Evolutionary conservation across 148 eudicot species (phyloP), one percentile per base, ranked within the genome.

Genomic region (Rhododendron ferrugineum): DNA sequence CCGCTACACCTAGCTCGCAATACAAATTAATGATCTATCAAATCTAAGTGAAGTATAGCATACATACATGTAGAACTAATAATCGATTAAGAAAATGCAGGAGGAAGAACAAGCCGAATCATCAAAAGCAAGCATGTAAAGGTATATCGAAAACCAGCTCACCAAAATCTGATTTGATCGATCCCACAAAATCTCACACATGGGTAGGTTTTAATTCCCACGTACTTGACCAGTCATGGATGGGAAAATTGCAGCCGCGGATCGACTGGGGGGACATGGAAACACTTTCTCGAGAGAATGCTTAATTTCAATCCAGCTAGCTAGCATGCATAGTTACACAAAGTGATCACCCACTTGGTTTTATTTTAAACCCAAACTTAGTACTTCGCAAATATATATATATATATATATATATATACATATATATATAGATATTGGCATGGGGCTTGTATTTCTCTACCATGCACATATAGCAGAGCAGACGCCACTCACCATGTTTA

Each of bases 181-280:
- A 36, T 40, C 44, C 82, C 64, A 50, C 82, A 30, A 28, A 28
- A 40, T 79, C 78, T 15, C 37, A 36, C 78, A 36, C 46, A 73
- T 78, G 82, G 82, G 40, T 49, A 49, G 60, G 46, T 79, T 28
- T n/a, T 3, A 79, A 26, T 79, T 34, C 78, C 15, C 78, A 46
- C n/a, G n/a, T n/a, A n/a, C 16, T 11, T 42, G 36, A 28, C 14
- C 42, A 79, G 30, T 30, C 40, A 50, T 50, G 82, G 32, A 9
- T 14, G 22, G 64, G 4, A 79, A 56, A 49, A 50, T 52, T 79
- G 42, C 62, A 79, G 81, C 15, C 11, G 20, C 32, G 82, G 62
- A n/a, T n/a, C n/a, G n/a, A 79, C 82, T 50, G 50, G 13, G 50
- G 80, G 64, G 82, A 79, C 82, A 79, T 30, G 36, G 37, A 50